phyloP scores from a whole-genome alignment of 345 rosid genomes.

The Iberis pinnata region DNA sequence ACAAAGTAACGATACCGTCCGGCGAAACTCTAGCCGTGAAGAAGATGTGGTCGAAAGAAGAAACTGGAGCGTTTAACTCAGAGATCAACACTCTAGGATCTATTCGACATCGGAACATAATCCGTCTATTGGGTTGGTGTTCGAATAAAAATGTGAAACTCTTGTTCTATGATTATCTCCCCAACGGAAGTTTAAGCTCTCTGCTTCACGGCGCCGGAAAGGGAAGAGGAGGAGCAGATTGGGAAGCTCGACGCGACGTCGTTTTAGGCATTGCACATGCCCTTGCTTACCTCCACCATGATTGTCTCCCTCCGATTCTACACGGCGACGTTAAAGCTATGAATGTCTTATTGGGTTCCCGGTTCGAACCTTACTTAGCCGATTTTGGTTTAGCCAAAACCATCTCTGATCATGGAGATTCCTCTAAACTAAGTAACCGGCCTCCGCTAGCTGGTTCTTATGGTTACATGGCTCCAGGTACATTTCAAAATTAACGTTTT shows the following conservation, averaged over 20 bases:
- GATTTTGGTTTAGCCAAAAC: constrained; percentile 83
- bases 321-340: constrained; percentile 93
- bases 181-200: constrained; percentile 85
- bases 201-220: constrained; percentile 72
- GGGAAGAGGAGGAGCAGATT: constrained; percentile 69
- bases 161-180: constrained; percentile 86
- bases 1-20: constrained; percentile 57
- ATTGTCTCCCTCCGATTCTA: constrained; percentile 73
- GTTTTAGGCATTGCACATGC: constrained; percentile 83
- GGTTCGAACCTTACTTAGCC: constrained; percentile 71
- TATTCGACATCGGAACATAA: constrained; percentile 73
- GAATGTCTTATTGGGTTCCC: constrained; percentile 72
- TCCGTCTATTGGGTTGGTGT: constrained; percentile 80
- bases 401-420: constrained; percentile 31
- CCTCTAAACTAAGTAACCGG: constrained; percentile 41
- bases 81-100: constrained; percentile 81
- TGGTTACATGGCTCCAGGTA: constrained; percentile 99
- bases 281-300: constrained; percentile 85
- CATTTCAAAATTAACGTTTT: not conserved
- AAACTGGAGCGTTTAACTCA: constrained; percentile 69
- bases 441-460: constrained; percentile 90
- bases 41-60: constrained; percentile 90
- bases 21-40: constrained; percentile 83
- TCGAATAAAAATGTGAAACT: constrained; percentile 67
- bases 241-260: constrained; percentile 77